Evolutionary conservation across 306 rosid species (phyloP).

Genomic region (Cercis canadensis): DNA sequence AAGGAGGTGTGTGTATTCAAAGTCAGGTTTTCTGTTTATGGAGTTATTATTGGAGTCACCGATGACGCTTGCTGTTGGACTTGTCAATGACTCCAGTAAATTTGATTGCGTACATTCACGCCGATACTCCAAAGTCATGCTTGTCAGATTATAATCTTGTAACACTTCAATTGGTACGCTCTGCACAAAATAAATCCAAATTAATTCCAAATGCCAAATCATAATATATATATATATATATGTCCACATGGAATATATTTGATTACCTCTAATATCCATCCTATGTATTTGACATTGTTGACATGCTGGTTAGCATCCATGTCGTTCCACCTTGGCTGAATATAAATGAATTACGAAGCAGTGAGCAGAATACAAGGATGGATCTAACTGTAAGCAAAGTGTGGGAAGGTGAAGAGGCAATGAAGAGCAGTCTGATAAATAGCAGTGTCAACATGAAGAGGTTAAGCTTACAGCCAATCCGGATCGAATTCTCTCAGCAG

Average conservation of each 20-base stretch:
- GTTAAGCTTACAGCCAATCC: constrained; percentile 78
- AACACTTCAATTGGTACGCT: constrained; percentile 78
- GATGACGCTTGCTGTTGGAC: constrained; percentile 49
- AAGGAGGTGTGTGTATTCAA: constrained; percentile 78
- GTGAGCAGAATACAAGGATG: neutral
- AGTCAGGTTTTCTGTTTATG: constrained; percentile 46
- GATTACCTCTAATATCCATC: constrained; percentile 91
- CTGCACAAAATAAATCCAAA: constrained; percentile 46
- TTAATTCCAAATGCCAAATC: too few species aligned
- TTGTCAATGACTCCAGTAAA: constrained; percentile 77
- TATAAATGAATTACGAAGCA: neutral
- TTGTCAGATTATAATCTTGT: constrained; percentile 59
- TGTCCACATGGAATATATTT: too few species aligned
- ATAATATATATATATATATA: too few species aligned
- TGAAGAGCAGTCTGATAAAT: neutral
- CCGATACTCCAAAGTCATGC: constrained; percentile 86
- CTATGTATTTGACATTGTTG: constrained; percentile 92
- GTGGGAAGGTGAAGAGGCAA: too few species aligned
- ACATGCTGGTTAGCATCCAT: constrained; percentile 98
- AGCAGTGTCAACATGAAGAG: neutral
- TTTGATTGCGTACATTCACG: constrained; percentile 83
- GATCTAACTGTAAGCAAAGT: too few species aligned
- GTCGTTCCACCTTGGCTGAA: constrained; percentile 96
- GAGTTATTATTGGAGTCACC: constrained; percentile 50
- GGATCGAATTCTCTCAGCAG: constrained; percentile 65